phyloP scores from a whole-genome alignment of 1,139 yeast genomes.

The Yarrowia galli region DNA sequence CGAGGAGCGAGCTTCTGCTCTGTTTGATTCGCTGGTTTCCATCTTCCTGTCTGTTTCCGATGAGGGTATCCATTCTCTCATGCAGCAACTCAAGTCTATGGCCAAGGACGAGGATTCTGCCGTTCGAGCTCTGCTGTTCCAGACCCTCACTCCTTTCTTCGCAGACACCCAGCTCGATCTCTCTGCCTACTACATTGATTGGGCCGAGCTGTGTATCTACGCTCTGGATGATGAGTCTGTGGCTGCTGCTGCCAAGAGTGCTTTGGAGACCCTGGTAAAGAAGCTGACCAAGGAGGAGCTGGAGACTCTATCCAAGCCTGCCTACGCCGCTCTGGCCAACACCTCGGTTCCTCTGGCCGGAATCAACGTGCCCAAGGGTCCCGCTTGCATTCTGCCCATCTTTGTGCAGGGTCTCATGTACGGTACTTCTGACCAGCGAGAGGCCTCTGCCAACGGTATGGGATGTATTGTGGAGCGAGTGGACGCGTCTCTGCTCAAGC shows the following conservation, averaged over 20 bases:
- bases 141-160: conserved; percentile 77
- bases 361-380: conserved; percentile 82
- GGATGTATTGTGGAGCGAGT: conserved; percentile 88
- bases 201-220: conserved; percentile 73
- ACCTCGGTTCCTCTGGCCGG: conserved; percentile 75
- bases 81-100: conserved; percentile 79
- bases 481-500: conserved; percentile 78
- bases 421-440: conserved; percentile 85
- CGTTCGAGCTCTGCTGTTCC: conserved; percentile 71
- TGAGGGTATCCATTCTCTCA: conserved; percentile 82
- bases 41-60: conserved; percentile 77
- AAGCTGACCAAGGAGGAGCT: conserved; percentile 67
- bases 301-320: conserved; percentile 78
- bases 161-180: conserved; percentile 70
- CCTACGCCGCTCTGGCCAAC: conserved; percentile 72
- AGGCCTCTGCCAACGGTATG: conserved; percentile 84
- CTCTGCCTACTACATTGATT: conserved; percentile 74
- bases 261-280: conserved; percentile 70
- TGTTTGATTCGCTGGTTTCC: conserved; percentile 67
- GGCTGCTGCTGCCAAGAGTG: conserved; percentile 72
- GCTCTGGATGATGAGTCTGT: conserved; percentile 73
- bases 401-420: conserved; percentile 96
- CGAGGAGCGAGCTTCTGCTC: conserved; percentile 49
- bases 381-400: conserved; percentile 85
- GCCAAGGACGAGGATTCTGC: conserved; percentile 77